Percentiles rank a stretch among this genome's conserved stretches.
Evolutionary conservation across 208 protist species (phyloP).

Genomic region (Entamoeba invadens): DNA sequence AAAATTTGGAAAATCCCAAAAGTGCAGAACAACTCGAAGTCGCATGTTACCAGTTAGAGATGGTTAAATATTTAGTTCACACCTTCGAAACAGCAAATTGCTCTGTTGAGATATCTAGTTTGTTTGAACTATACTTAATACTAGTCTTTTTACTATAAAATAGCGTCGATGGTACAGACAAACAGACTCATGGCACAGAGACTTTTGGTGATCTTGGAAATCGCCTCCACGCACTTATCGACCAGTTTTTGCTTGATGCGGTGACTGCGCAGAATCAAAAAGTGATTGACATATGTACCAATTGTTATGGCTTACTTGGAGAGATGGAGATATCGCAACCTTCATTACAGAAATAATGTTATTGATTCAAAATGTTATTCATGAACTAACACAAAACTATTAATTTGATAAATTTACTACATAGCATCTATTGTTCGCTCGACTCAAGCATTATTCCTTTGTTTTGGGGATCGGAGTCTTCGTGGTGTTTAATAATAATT

Average conservation of each 20-base stretch:
- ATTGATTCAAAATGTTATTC: too few relatives aligned
- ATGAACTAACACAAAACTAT: too few relatives aligned
- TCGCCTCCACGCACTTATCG: background rate
- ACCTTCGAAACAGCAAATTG: background rate
- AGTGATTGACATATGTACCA: background rate
- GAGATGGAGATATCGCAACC: background rate
- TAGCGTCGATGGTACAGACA: too few relatives aligned
- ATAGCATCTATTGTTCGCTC: too few relatives aligned
- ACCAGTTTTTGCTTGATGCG: background rate
- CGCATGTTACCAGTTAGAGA: background rate
- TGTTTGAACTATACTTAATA: background rate
- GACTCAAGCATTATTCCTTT: too few relatives aligned
- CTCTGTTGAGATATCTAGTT: background rate
- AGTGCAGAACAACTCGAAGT: background rate
- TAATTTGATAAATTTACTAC: too few relatives aligned
- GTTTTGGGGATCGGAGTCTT: too few relatives aligned
- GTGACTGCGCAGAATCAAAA: background rate
- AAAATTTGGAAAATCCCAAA: background rate
- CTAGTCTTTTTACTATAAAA: too few relatives aligned
- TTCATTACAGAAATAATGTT: background rate
- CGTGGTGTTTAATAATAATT: too few relatives aligned
- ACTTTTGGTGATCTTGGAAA: background rate
- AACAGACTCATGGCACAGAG: background rate
- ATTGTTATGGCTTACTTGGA: background rate
- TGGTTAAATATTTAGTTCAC: background rate